Percentiles rank a stretch among this genome's conserved stretches.
phyloP scores from a whole-genome alignment of 257 asterid species.

The Solanum boliviense region DNA sequence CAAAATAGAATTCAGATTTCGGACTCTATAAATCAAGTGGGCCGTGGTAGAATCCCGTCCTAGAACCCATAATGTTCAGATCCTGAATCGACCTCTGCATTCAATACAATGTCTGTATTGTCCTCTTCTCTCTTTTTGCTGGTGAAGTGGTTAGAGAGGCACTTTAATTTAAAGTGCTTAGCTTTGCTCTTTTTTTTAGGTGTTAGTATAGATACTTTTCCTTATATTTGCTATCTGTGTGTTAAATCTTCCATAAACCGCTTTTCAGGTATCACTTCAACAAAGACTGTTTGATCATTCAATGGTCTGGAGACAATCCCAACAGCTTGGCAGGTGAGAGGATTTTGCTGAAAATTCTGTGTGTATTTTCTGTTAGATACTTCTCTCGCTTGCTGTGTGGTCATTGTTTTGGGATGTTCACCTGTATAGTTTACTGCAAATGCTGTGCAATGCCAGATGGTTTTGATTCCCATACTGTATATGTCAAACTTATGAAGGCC shows the following conservation, averaged over 20 bases:
- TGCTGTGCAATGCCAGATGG: neutral
- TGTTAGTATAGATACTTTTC: neutral
- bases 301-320: slow-evolving; percentile 99
- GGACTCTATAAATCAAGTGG: neutral
- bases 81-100: neutral
- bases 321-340: slow-evolving; percentile 89
- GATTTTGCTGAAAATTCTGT: neutral
- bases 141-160: too few relatives aligned
- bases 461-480: neutral
- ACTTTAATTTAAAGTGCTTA: too few relatives aligned
- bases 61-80: neutral
- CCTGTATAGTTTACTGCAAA: neutral
- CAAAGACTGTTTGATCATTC: slow-evolving; percentile 64
- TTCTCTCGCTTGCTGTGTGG: neutral
- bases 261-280: slow-evolving; percentile 64
- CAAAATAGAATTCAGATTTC: neutral
- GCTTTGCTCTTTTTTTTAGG: neutral
- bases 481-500: neutral
- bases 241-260: slow-evolving; percentile 3
- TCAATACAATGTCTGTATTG: neutral
- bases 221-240: neutral
- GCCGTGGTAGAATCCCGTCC: neutral
- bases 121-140: neutral
- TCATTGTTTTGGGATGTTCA: neutral
- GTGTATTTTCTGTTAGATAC: neutral